Evolutionary conservation across 176 grass and related monocot species (phyloP).

Genomic region (Musa beccarii): DNA sequence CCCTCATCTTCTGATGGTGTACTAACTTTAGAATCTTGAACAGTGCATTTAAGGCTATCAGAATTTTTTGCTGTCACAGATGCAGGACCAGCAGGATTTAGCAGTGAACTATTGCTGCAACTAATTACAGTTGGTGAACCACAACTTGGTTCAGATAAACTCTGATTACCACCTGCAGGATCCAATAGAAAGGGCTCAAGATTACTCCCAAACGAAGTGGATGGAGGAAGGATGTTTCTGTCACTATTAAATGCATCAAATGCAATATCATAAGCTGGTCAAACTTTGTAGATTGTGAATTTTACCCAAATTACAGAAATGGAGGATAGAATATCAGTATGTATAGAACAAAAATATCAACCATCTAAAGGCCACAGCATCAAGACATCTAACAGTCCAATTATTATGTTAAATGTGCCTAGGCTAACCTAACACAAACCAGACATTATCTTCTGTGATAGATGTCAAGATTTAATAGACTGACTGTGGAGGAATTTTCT

Average conservation of each 20-base stretch:
- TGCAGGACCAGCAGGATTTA: neutral
- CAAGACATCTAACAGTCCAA: neutral
- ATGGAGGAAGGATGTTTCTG: neutral
- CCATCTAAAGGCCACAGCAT: neutral
- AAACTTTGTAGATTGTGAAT: no score
- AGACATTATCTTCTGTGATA: neutral
- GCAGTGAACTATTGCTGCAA: slow-evolving; percentile 23
- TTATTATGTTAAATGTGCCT: neutral
- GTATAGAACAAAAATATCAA: neutral
- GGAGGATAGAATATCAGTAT: neutral
- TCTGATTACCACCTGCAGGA: slow-evolving; percentile 20
- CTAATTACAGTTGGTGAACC: slow-evolving; percentile 65
- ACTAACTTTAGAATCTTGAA: slow-evolving; percentile 29
- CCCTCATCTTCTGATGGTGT: slow-evolving; percentile 46
- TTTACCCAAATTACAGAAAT: neutral
- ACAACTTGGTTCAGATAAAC: slow-evolving; percentile 40
- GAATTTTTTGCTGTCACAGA: neutral
- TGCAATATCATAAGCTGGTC: slow-evolving; percentile 18
- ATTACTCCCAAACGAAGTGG: slow-evolving; percentile 6
- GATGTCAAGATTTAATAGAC: no score
- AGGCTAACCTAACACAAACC: neutral
- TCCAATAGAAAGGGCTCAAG: slow-evolving; percentile 10
- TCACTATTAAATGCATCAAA: slow-evolving; percentile 8
- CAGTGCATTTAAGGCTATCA: neutral
- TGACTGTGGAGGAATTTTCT: no score